phyloP scores from a whole-genome alignment of 306 rosid species.

The Dalbergia cultrata region DNA sequence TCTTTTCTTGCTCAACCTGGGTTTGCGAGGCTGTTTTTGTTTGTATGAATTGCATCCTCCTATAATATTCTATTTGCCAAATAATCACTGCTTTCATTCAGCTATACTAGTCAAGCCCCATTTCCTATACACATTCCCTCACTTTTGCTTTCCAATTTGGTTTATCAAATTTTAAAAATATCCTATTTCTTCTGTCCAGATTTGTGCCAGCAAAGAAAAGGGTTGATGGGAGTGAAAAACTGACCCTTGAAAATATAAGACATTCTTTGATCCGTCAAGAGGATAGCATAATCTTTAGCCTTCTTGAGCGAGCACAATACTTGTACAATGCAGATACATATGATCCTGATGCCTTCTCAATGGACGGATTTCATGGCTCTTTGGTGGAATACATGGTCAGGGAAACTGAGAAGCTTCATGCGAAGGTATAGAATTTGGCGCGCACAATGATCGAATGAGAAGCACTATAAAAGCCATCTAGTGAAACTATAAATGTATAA shows the following conservation, averaged over 20 bases:
- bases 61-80: too few species aligned
- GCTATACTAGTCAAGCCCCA: too few species aligned
- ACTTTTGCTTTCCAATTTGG: background rate
- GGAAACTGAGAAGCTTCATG: slow-evolving; percentile 84
- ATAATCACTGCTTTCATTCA: too few species aligned
- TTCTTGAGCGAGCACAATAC: slow-evolving; percentile 73
- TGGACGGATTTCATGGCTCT: slow-evolving; percentile 76
- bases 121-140: background rate
- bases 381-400: slow-evolving; percentile 69
- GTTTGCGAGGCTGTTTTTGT: background rate
- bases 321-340: slow-evolving; percentile 70
- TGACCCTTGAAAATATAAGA: slow-evolving; percentile 71
- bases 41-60: background rate
- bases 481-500: background rate
- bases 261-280: slow-evolving; percentile 70
- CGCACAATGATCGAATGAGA: background rate
- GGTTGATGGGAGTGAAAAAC: slow-evolving; percentile 64
- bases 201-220: slow-evolving; percentile 58
- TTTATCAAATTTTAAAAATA: slow-evolving; percentile 27
- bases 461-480: background rate
- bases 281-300: slow-evolving; percentile 78
- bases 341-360: slow-evolving; percentile 56
- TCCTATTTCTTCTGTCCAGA: slow-evolving; percentile 48
- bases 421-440: slow-evolving; percentile 55
- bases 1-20: background rate